These are phyloP conservation scores for Calocybe gambosa DNA, from an alignment of 1,284 basidiomycete species.

Conservation along the genomic window DNA sequence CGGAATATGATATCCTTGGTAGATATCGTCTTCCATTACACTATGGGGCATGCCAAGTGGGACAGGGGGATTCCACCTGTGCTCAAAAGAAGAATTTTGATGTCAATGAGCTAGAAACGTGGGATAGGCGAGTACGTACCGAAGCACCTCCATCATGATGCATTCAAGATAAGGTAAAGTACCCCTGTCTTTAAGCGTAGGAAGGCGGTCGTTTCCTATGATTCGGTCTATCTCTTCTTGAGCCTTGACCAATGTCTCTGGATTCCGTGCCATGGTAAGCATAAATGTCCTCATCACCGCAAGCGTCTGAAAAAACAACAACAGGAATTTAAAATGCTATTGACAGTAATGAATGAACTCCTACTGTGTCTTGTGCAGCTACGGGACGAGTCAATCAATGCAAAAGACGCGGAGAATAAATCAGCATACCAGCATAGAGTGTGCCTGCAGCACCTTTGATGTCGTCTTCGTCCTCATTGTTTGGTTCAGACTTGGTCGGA, in stretches of 20 bases:
- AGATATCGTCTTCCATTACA: conserved; percentile 41
- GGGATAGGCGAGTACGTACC: conserved; percentile 25
- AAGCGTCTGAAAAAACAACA: conserved; percentile 31
- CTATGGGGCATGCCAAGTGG: conserved; percentile 45
- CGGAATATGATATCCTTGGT: conserved; percentile 43
- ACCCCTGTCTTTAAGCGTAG: conserved; percentile 41
- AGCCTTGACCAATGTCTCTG: conserved; percentile 42
- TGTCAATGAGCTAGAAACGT: conserved; percentile 3
- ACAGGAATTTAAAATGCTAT: not conserved
- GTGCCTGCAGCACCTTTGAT: conserved; percentile 53
- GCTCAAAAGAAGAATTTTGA: conserved; percentile 7
- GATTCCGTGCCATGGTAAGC: conserved; percentile 45
- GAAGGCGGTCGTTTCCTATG: conserved; percentile 38
- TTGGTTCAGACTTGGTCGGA: conserved; percentile 24
- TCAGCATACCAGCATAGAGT: conserved; percentile 38
- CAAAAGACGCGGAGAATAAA: not conserved
- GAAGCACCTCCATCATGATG: conserved; percentile 42
- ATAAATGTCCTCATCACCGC: conserved; percentile 40
- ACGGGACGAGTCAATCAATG: conserved; percentile 11
- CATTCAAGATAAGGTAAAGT: conserved; percentile 49
- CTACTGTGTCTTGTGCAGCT: conserved; percentile 42
- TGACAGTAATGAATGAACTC: not conserved
- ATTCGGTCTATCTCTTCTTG: conserved; percentile 50
- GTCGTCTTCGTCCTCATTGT: conserved; percentile 43
- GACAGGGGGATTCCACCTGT: conserved; percentile 37